A percentile compares a stretch with the other conserved stretches of the same genome.
Conservation (phyloP, 768 basidiomycete species). For the Cystobasidium onofrii region DNA sequence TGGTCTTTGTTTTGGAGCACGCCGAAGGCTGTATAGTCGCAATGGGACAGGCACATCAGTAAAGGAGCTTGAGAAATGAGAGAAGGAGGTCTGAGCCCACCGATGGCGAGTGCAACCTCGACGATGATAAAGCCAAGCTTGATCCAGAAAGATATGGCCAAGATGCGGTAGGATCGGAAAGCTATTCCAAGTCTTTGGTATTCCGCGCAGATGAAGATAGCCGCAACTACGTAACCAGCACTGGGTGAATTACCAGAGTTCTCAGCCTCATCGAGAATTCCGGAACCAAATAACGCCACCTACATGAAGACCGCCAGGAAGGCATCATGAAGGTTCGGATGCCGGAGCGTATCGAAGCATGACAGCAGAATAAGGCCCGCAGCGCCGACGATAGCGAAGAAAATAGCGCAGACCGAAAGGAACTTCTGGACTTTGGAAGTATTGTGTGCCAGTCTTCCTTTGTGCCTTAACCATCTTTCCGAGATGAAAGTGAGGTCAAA, state of each 20-base stretch:
- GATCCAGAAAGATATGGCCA: constrained; percentile 21
- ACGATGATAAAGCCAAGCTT: constrained; percentile 45
- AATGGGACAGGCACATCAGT: background rate
- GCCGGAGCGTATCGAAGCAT: constrained; percentile 59
- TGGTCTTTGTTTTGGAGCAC: constrained; percentile 37
- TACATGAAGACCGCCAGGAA: constrained; percentile 64
- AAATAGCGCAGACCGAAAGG: constrained; percentile 55
- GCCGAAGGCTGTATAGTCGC: constrained; percentile 49
- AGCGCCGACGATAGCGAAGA: constrained; percentile 59
- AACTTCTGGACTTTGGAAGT: constrained; percentile 56
- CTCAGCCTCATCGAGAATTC: no score
- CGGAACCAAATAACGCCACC: no score
- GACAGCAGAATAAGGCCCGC: constrained; percentile 61
- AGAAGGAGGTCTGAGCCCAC: no score
- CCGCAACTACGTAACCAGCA: constrained; percentile 61
- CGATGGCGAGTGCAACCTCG: constrained; percentile 62
- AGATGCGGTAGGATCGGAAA: constrained; percentile 18
- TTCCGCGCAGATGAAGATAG: constrained; percentile 56
- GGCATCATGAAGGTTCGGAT: constrained; percentile 51
- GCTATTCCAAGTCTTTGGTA: constrained; percentile 19
- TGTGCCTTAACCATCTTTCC: constrained; percentile 61
- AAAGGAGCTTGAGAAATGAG: no score
- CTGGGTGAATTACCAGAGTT: background rate
- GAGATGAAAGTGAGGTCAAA: constrained; percentile 58
- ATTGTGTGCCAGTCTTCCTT: constrained; percentile 55